These are phyloP conservation scores for Erythrophleum ivorense DNA, from an alignment of 331 rosid genomes.

Conservation along the genomic window DNA sequence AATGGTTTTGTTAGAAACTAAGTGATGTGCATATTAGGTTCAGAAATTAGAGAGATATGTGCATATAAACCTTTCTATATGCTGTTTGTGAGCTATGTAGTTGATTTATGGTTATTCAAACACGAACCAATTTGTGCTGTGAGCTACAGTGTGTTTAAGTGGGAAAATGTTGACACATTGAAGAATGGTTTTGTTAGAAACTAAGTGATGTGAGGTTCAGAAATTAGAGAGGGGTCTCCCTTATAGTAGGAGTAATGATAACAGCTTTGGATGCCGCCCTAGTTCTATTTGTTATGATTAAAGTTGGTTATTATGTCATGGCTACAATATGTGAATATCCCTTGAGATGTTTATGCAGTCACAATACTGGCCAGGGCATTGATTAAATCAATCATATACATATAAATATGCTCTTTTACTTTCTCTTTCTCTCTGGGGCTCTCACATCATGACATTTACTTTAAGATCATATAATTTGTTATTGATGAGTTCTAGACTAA, in stretches of 20 bases:
- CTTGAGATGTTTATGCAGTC: conserved; percentile 19
- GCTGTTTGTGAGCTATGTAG: neutral
- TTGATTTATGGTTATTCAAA: conserved; percentile 8
- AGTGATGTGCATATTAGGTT: neutral
- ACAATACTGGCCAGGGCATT: neutral
- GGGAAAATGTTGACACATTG: neutral
- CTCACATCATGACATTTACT: conserved; percentile 2
- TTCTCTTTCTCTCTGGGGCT: neutral
- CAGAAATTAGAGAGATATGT: neutral
- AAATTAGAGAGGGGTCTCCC: neutral
- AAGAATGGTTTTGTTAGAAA: neutral
- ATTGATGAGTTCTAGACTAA: conserved; percentile 13
- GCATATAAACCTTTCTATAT: neutral
- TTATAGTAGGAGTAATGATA: neutral
- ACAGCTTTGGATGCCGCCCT: conserved; percentile 13
- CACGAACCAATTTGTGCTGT: neutral
- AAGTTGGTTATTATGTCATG: conserved; percentile 19
- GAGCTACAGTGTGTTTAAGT: neutral
- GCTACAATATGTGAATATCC: neutral
- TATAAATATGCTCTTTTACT: neutral
- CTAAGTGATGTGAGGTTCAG: conserved; percentile 6
- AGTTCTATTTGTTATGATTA: conserved; percentile 22
- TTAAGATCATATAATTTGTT: neutral
- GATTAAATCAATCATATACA: conserved; percentile 12
- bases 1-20: neutral